Conservation (phyloP, 2,329 filamentous ascomycete genomes). For the Cryphonectria parasitica region DNA sequence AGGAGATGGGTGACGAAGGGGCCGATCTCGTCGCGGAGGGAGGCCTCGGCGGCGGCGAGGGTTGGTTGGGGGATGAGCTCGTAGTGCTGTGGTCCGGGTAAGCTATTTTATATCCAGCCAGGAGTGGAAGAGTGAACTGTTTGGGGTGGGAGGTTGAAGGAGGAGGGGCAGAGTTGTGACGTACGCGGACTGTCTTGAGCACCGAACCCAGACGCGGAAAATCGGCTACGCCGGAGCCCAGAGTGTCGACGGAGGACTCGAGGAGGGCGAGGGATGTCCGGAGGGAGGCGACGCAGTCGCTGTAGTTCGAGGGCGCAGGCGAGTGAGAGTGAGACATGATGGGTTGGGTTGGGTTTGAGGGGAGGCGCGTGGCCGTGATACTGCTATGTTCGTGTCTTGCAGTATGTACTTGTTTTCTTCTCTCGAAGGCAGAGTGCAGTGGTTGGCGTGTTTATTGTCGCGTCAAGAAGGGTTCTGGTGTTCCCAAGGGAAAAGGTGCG, state of each 20-base stretch:
- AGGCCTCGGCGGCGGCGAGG: slow-evolving; percentile 78
- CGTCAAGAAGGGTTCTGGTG: neutral
- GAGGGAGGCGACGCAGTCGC: slow-evolving; percentile 63
- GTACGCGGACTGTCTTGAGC: slow-evolving; percentile 61
- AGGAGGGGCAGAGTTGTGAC: slow-evolving; percentile 32
- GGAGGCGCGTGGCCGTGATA: neutral
- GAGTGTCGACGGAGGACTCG: slow-evolving; percentile 61
- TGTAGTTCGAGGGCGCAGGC: slow-evolving; percentile 44
- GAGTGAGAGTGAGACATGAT: slow-evolving; percentile 23
- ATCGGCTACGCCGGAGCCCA: slow-evolving; percentile 60
- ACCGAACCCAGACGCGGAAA: slow-evolving; percentile 59
- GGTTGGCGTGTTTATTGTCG: neutral
- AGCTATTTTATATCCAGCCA: neutral
- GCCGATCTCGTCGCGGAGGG: slow-evolving; percentile 86
- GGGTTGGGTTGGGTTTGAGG: neutral
- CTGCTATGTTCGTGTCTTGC: neutral
- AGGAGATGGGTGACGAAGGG: slow-evolving; percentile 82
- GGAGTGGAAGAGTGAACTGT: neutral
- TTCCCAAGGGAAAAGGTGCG: neutral
- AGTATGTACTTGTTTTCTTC: neutral
- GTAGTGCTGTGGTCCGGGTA: slow-evolving; percentile 68
- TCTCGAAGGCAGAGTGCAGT: neutral
- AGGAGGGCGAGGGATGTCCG: slow-evolving; percentile 64
- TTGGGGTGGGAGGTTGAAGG: neutral
- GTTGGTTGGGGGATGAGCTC: slow-evolving; percentile 87